These are phyloP conservation scores for Alternaria triticimaculans DNA, from an alignment of 2,329 filamentous ascomycete genomes.

Conservation along the genomic window DNA sequence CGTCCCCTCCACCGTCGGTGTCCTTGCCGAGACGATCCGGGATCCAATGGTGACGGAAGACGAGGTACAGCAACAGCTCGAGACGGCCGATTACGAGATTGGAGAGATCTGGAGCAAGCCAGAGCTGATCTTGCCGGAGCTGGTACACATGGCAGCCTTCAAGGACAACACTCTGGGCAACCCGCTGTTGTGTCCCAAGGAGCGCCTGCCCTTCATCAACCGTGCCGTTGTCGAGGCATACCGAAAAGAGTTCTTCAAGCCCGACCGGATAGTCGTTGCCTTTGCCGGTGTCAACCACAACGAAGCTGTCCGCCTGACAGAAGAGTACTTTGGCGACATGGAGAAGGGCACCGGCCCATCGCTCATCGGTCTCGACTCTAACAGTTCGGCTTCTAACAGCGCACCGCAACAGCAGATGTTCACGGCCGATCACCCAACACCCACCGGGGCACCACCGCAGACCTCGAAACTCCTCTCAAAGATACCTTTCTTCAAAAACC, in stretches of 20 bases:
- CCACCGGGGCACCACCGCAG: constrained; percentile 53
- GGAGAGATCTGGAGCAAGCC: constrained; percentile 97
- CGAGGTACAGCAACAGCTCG: constrained; percentile 85
- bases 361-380: constrained; percentile 40
- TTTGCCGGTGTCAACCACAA: constrained; percentile 90
- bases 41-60: constrained; percentile 83
- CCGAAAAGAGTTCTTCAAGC: constrained; percentile 81
- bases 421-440: constrained; percentile 44
- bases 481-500: constrained; percentile 87
- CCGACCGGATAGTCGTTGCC: constrained; percentile 90
- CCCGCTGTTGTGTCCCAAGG: constrained; percentile 87
- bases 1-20: constrained; percentile 78
- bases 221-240: constrained; percentile 77
- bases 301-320: constrained; percentile 78
- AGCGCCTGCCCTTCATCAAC: constrained; percentile 78
- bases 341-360: constrained; percentile 58
- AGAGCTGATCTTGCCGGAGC: constrained; percentile 90
- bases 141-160: constrained; percentile 94
- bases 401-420: constrained; percentile 55
- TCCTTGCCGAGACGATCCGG: constrained; percentile 93
- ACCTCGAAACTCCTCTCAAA: constrained; percentile 77
- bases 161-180: constrained; percentile 96
- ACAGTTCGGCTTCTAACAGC: constrained; percentile 21
- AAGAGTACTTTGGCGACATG: constrained; percentile 95
- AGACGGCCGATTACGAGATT: constrained; percentile 94